Percentiles rank a stretch among this genome's conserved stretches.
phyloP scores from a whole-genome alignment of 306 rosid species.

The Quercus bicolor region DNA sequence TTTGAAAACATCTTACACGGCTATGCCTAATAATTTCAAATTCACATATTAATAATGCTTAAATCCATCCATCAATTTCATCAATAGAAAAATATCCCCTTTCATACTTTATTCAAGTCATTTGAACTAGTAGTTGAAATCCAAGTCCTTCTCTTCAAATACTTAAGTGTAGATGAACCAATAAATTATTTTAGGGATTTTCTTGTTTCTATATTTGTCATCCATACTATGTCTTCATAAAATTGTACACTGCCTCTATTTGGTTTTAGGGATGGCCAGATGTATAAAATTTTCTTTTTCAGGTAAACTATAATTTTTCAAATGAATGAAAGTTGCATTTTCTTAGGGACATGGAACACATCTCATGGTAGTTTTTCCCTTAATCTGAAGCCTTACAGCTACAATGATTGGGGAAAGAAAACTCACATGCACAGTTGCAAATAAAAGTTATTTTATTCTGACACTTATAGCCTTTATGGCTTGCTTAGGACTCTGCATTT shows the following conservation, averaged over 20 bases:
- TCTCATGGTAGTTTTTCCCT: background rate
- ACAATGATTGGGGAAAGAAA: background rate
- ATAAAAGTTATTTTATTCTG: too few species aligned
- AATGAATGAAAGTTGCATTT: background rate
- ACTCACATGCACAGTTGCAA: too few species aligned
- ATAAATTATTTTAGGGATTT: constrained; percentile 5
- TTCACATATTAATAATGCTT: too few species aligned
- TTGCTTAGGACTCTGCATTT: background rate
- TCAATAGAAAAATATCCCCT: too few species aligned
- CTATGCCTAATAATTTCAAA: too few species aligned
- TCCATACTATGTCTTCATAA: background rate
- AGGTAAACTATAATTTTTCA: background rate
- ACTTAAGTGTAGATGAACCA: background rate
- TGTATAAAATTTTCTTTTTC: background rate
- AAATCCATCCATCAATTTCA: too few species aligned
- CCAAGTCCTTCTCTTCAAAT: too few species aligned
- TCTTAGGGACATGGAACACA: background rate
- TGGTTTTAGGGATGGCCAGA: background rate
- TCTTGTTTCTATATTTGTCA: background rate
- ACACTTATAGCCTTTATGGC: too few species aligned
- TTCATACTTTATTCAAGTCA: too few species aligned
- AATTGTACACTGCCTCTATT: background rate
- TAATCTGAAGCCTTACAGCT: background rate
- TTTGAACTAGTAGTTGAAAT: too few species aligned
- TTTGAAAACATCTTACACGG: too few species aligned